Evolutionary conservation across 768 basidiomycete genomes (phyloP).

Genomic region (Leccinum imitatum): DNA sequence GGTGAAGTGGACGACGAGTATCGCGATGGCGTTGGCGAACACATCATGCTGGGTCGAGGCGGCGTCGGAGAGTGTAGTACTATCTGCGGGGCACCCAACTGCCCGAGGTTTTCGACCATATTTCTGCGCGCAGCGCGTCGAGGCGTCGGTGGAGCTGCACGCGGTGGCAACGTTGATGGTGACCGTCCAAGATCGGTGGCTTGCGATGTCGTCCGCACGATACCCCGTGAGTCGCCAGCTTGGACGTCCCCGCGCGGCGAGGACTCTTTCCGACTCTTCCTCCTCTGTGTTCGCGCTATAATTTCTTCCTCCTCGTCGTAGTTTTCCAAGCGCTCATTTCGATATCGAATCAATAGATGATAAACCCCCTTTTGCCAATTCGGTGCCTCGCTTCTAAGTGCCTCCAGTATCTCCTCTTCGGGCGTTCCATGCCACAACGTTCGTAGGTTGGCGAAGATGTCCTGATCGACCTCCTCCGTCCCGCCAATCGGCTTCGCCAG

Average conservation of each 20-base stretch:
- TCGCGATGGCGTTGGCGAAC: slow-evolving; percentile 26
- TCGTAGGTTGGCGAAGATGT: slow-evolving; percentile 86
- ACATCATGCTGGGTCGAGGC: slow-evolving; percentile 17
- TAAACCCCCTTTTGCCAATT: slow-evolving; percentile 98
- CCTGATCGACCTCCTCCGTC: slow-evolving; percentile 72
- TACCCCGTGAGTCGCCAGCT: slow-evolving; percentile 11
- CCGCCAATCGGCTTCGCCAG: slow-evolving; percentile 68
- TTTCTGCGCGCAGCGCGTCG: slow-evolving; percentile 45
- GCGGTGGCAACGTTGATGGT: slow-evolving; percentile 46
- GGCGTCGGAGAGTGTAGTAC: slow-evolving; percentile 28
- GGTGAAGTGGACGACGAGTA: slow-evolving; percentile 31
- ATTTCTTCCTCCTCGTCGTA: slow-evolving; percentile 69
- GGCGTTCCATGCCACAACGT: slow-evolving; percentile 88
- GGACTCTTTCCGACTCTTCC: slow-evolving; percentile 37
- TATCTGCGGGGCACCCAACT: slow-evolving; percentile 24
- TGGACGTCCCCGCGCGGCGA: slow-evolving; percentile 28
- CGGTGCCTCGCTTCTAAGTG: slow-evolving; percentile 61
- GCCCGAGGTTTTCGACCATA: slow-evolving; percentile 18
- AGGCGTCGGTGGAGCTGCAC: slow-evolving; percentile 62
- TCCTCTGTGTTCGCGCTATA: slow-evolving; percentile 33
- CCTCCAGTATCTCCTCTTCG: slow-evolving; percentile 70
- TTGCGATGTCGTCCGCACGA: slow-evolving; percentile 26
- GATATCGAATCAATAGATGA: slow-evolving; percentile 82
- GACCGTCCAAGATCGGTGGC: slow-evolving; percentile 29
- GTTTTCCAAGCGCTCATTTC: slow-evolving; percentile 68